These are phyloP conservation scores for Petasospora fabianii DNA, from an alignment of 1,139 yeast species.

Conservation along the genomic window DNA sequence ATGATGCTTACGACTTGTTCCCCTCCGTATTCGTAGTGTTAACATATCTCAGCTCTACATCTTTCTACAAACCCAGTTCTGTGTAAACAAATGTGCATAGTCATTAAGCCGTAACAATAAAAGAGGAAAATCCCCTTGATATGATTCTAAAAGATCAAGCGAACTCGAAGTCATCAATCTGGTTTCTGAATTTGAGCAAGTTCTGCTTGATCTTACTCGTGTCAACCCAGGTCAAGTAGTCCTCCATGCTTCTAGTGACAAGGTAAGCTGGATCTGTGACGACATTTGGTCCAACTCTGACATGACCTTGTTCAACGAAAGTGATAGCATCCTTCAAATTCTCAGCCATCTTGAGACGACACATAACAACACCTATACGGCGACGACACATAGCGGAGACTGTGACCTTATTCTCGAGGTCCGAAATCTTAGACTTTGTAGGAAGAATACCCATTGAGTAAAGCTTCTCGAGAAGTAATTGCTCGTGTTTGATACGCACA, in stretches of 20 bases:
- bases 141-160: too few relatives aligned
- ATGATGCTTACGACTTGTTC: too few relatives aligned
- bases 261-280: slow-evolving; percentile 94
- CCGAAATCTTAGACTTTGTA: slow-evolving; percentile 86
- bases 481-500: slow-evolving; percentile 82
- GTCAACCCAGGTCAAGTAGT: slow-evolving; percentile 96
- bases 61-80: too few relatives aligned
- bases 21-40: too few relatives aligned
- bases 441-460: slow-evolving; percentile 84
- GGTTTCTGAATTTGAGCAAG: slow-evolving; percentile 83
- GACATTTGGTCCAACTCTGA: slow-evolving; percentile 93
- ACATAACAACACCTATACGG: slow-evolving; percentile 93
- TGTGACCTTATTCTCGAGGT: slow-evolving; percentile 83
- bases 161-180: slow-evolving; percentile 79
- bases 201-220: slow-evolving; percentile 88
- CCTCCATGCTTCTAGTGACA: slow-evolving; percentile 91
- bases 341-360: slow-evolving; percentile 91
- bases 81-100: neutral
- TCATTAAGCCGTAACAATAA: neutral
- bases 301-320: slow-evolving; percentile 95
- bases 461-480: slow-evolving; percentile 77
- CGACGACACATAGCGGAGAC: slow-evolving; percentile 92
- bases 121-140: neutral
- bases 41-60: too few relatives aligned
- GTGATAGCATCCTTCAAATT: slow-evolving; percentile 85